Conservation (phyloP, 441 rosid species). For the Corymbia calophylla region DNA sequence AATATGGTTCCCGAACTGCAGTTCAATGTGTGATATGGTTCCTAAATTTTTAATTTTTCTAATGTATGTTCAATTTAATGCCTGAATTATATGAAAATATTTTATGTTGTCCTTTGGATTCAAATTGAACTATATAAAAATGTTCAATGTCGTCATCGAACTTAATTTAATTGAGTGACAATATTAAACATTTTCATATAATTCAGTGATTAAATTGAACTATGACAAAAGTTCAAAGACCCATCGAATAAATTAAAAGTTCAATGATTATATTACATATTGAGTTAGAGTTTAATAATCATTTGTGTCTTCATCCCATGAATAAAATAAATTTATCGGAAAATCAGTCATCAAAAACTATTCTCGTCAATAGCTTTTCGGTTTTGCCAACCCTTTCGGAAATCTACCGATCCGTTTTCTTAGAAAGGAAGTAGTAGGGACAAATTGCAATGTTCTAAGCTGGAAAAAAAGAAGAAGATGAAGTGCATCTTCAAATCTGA, state of each 20-base stretch:
- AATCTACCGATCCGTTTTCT: background rate
- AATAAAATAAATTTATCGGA: background rate
- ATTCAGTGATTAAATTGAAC: background rate
- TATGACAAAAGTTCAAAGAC: accelerated
- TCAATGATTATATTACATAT: accelerated
- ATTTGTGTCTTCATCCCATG: background rate
- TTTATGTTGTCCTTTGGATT: accelerated
- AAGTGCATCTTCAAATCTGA: background rate
- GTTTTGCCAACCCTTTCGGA: background rate
- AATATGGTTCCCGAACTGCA: no score
- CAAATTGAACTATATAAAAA: no score
- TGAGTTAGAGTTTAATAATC: no score
- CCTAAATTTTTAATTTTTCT: accelerated
- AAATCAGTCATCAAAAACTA: background rate
- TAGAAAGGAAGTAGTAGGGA: accelerated
- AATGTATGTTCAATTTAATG: accelerated
- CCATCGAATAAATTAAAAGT: accelerated
- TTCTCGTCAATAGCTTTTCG: background rate
- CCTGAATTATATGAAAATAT: accelerated
- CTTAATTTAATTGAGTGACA: accelerated
- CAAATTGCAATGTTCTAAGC: background rate
- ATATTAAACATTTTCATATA: accelerated
- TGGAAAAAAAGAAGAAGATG: background rate
- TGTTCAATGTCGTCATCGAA: accelerated
- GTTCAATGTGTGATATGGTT: accelerated